phyloP scores from a whole-genome alignment of 495 filamentous ascomycete genomes.

The Zalerion maritima region DNA sequence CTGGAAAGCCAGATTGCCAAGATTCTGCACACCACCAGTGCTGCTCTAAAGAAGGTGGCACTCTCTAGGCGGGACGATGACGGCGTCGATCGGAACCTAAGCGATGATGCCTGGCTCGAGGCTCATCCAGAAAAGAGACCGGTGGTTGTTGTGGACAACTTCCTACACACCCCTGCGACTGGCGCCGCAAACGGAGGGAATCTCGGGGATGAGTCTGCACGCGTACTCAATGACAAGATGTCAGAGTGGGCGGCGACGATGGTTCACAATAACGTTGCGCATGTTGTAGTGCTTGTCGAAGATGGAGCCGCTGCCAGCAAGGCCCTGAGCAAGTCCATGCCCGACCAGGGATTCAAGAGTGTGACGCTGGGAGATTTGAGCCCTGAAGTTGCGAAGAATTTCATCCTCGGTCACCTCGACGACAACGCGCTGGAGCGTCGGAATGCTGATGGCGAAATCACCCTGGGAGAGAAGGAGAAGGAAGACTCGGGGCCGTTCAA shows the following conservation, averaged over 20 bases:
- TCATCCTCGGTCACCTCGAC: conserved; percentile 73
- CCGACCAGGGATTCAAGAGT: conserved; percentile 79
- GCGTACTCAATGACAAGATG: conserved; percentile 76
- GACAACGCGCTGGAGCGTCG: conserved; percentile 22
- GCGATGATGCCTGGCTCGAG: conserved; percentile 81
- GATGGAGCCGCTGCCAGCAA: conserved; percentile 86
- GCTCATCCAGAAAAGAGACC: conserved; percentile 74
- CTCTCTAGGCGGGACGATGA: conserved; percentile 51
- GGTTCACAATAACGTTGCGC: conserved; percentile 81
- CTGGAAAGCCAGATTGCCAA: conserved; percentile 82
- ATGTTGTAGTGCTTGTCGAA: conserved; percentile 92
- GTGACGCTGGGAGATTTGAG: conserved; percentile 75
- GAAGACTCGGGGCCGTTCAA: no score
- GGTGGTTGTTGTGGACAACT: conserved; percentile 89
- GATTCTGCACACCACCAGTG: conserved; percentile 75
- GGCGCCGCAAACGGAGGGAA: no score
- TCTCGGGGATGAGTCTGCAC: conserved; percentile 50
- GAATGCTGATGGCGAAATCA: conserved; percentile 17
- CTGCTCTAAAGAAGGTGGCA: conserved; percentile 63
- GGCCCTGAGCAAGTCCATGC: conserved; percentile 70
- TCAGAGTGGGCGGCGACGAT: conserved; percentile 82
- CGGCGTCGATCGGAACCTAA: conserved; percentile 56
- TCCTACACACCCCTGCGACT: conserved; percentile 75
- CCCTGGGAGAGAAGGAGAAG: conserved; percentile 9
- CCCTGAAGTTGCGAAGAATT: conserved; percentile 72